These are phyloP conservation scores for Paxillus ammoniavirescens DNA, from an alignment of 768 basidiomycete genomes.

Conservation along the genomic window DNA sequence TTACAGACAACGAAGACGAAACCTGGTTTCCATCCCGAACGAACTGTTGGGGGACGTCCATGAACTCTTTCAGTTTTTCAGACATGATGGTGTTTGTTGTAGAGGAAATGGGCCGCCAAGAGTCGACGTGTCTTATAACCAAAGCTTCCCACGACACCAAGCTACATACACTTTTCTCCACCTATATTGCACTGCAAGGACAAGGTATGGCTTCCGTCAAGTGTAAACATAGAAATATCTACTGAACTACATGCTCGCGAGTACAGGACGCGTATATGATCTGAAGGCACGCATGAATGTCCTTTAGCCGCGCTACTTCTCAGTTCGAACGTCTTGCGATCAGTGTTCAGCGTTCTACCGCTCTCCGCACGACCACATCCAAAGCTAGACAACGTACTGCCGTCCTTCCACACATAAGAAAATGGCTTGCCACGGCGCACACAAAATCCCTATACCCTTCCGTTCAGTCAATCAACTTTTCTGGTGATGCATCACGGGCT, in stretches of 20 bases:
- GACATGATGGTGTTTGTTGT: constrained; percentile 58
- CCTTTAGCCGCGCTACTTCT: constrained; percentile 39
- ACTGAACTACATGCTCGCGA: not conserved
- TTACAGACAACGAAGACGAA: not conserved
- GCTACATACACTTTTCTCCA: constrained; percentile 1
- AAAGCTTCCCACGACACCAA: constrained; percentile 27
- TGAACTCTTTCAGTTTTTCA: constrained; percentile 86
- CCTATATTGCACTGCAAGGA: not conserved
- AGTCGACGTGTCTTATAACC: constrained; percentile 28
- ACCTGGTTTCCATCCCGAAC: constrained; percentile 93
- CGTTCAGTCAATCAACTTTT: not conserved
- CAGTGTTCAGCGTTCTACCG: constrained; percentile 22
- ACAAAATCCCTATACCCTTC: constrained; percentile 5
- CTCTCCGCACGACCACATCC: not conserved
- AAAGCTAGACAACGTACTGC: constrained; percentile 8
- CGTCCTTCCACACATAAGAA: constrained; percentile 14
- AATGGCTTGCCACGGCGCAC: constrained; percentile 21
- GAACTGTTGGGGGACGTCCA: constrained; percentile 91
- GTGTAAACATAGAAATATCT: not conserved
- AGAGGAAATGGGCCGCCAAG: constrained; percentile 12
- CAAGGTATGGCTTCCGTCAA: constrained; percentile 15
- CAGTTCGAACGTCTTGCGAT: constrained; percentile 29
- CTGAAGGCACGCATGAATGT: constrained; percentile 60
- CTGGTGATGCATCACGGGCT: constrained; percentile 11
- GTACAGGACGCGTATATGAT: constrained; percentile 13